Evolutionary conservation across 306 rosid species (phyloP).

Genomic region (Prunus armeniaca): DNA sequence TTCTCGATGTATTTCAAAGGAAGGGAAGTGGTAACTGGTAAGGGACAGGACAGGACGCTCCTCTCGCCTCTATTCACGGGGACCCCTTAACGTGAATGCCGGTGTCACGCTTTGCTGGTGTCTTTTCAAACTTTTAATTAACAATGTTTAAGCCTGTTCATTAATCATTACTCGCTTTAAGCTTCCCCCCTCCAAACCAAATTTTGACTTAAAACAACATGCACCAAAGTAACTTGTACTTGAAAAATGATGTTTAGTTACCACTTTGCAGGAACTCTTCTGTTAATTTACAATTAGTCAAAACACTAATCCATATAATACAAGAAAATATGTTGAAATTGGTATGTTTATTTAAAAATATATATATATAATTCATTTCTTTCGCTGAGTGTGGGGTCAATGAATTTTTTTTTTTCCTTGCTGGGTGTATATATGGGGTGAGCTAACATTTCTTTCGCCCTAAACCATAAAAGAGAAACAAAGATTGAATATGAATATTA

Average conservation of each 20-base stretch:
- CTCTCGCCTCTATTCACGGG: slow-evolving; percentile 20
- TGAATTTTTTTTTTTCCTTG: too few species aligned
- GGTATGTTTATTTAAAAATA: too few species aligned
- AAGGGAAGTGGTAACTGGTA: not conserved
- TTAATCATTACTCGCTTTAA: not conserved
- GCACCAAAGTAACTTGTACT: not conserved
- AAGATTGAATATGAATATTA: too few species aligned
- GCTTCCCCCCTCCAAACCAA: not conserved
- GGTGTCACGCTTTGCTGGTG: not conserved
- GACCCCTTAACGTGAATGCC: slow-evolving; percentile 2
- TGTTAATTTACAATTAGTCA: too few species aligned
- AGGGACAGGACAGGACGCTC: not conserved
- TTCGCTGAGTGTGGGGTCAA: too few species aligned
- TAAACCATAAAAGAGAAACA: too few species aligned
- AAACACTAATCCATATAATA: too few species aligned
- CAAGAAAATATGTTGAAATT: too few species aligned
- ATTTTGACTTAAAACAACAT: not conserved
- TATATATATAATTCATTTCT: too few species aligned
- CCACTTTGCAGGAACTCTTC: not conserved
- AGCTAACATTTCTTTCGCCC: too few species aligned
- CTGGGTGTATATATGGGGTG: too few species aligned
- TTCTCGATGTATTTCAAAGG: not conserved
- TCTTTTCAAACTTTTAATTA: not conserved
- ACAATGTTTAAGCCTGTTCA: not conserved
- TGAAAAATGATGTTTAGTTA: too few species aligned